These are phyloP conservation scores for Lolium multiflorum DNA, from an alignment of 176 grass and related monocot genomes.

Conservation along the genomic window DNA sequence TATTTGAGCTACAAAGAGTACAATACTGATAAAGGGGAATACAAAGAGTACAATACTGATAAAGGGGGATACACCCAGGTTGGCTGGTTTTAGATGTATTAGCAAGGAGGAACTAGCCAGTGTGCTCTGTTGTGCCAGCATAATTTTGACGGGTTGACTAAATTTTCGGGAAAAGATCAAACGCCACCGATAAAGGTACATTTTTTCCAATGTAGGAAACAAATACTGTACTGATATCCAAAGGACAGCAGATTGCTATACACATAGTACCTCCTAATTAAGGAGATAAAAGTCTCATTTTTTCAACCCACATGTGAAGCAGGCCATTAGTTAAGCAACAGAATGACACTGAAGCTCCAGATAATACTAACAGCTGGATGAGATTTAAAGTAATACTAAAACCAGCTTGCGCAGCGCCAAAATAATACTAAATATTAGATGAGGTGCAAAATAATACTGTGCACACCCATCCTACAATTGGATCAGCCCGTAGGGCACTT, in stretches of 20 bases:
- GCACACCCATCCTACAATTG: too few species aligned
- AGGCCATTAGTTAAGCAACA: constrained; percentile 13
- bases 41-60: constrained; percentile 26
- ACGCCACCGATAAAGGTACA: constrained; percentile 10
- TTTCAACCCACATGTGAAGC: background rate
- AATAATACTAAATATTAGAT: constrained; percentile 41
- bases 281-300: constrained; percentile 8
- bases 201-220: background rate
- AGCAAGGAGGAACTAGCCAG: background rate
- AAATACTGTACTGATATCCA: background rate
- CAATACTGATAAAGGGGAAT: constrained; percentile 25
- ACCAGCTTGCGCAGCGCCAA: background rate
- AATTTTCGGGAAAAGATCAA: background rate
- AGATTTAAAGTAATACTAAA: constrained; percentile 4
- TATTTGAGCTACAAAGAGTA: constrained; percentile 30
- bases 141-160: background rate
- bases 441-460: constrained; percentile 1
- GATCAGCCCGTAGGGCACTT: too few species aligned
- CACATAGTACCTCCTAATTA: background rate
- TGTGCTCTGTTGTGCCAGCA: background rate
- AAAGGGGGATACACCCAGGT: constrained; percentile 5
- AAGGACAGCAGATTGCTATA: constrained; percentile 9
- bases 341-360: constrained; percentile 26
- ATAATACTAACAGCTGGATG: constrained; percentile 26
- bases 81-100: constrained; percentile 7